Base-by-base conservation (phyloP, 2,329 filamentous ascomycete species). In the Neophaeococcomyces aloes region DNA sequence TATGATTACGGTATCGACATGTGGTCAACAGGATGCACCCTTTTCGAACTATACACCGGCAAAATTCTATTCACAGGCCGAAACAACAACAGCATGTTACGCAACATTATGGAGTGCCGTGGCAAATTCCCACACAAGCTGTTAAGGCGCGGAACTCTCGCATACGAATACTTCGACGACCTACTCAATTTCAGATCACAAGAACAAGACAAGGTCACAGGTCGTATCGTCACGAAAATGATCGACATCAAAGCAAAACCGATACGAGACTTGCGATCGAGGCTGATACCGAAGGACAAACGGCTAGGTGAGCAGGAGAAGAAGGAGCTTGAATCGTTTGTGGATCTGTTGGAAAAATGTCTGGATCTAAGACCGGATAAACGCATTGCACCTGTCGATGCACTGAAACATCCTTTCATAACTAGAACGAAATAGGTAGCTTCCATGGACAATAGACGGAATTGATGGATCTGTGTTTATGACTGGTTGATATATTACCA, bases 51-150 rank as follows among this genome's bases (percentile, higher is more conserved):
- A 31, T 96, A 94, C 68, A 96, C 91, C 0, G 91, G 91, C 58
- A 94, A 95, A 63, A 96, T 98, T 46, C 72, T 98, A 25, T 98
- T 98, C 62, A 87, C 86, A 1, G 91, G 91, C 47, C 78, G 85
- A 52, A 91, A 86, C 66, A 98, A 98, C 69, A 98, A 98, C 60
- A 87, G 94, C 67, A 98, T 98, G 91, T 76, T 98, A 48, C 84
- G 86, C 51, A 81, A 83, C 15, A 94, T 98, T 56, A 94, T 95
- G 80, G 89, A 98, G 61, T 87, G 89, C 56, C 81, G 93, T 37
- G 91, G 91, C 57, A 93, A 88, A 64, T 81, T 95, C 50, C 88
- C 86, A 23, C 79, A 83, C 36, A 95, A 95, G 64, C 72, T 95
- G 49, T 80, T 94, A 57, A 86, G 86, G 56, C 82, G 83, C 41